Evolutionary conservation across 108 stramenopile species (phyloP).

Genomic region (Heterococcus sp.): DNA sequence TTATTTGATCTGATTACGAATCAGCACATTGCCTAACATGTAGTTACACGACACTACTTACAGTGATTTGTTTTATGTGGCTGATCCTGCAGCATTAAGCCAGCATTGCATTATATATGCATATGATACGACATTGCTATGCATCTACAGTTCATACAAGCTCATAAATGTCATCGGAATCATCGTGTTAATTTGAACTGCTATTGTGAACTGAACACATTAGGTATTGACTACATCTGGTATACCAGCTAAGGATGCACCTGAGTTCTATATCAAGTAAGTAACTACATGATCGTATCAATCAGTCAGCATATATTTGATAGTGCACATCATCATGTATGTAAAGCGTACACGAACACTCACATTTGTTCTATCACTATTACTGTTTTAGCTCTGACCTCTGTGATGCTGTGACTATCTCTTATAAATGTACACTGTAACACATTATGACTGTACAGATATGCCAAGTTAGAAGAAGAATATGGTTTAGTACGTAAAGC

Average conservation of each 20-base stretch:
- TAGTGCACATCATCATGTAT: no score
- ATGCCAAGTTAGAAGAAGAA: constrained; percentile 90
- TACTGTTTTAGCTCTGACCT: no score
- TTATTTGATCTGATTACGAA: not conserved
- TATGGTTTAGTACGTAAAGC: constrained; percentile 88
- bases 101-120: not conserved
- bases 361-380: no score
- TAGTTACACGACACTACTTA: not conserved
- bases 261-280: constrained; percentile 82
- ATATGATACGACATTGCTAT: not conserved
- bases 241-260: constrained; percentile 65
- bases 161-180: not conserved
- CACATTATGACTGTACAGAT: no score
- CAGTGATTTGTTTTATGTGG: not conserved
- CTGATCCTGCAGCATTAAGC: not conserved
- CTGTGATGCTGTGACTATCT: no score
- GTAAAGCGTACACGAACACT: no score
- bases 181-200: not conserved
- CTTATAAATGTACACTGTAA: no score
- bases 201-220: not conserved
- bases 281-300: no score
- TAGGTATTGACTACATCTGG: not conserved
- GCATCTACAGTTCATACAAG: not conserved
- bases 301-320: no score
- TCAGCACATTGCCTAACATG: not conserved